These are phyloP conservation scores for Macrophomina phaseolina DNA, from an alignment of 2,329 filamentous ascomycete genomes.

Conservation along the genomic window DNA sequence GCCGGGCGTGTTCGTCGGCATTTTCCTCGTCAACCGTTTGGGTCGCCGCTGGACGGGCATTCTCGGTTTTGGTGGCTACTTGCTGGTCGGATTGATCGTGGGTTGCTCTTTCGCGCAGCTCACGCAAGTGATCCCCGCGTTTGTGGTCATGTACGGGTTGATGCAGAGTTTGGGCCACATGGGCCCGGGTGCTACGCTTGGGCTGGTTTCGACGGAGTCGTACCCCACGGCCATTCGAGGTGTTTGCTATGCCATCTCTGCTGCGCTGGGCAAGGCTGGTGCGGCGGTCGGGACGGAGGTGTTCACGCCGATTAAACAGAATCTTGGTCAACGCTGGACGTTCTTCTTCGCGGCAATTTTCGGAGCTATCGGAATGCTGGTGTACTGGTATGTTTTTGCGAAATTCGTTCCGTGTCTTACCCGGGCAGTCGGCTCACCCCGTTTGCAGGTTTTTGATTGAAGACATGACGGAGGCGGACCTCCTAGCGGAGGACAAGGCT, in stretches of 20 bases:
- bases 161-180: constrained; percentile 58
- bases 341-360: constrained; percentile 59
- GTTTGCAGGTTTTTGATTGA: constrained; percentile 9
- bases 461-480: constrained; percentile 14
- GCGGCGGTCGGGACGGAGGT: constrained; percentile 59
- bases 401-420: not conserved
- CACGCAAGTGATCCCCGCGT: constrained; percentile 57
- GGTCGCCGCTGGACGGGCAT: constrained; percentile 55
- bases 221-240: constrained; percentile 61
- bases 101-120: constrained; percentile 56
- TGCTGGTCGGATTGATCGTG: constrained; percentile 60
- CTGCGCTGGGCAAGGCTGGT: constrained; percentile 58
- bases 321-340: constrained; percentile 57
- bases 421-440: not conserved
- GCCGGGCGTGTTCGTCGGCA: constrained; percentile 58
- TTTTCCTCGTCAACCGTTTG: constrained; percentile 40
- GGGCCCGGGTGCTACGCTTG: constrained; percentile 59
- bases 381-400: constrained; percentile 3
- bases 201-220: constrained; percentile 57
- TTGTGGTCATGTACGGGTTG: constrained; percentile 59
- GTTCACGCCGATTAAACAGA: constrained; percentile 54
- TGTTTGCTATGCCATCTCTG: constrained; percentile 58
- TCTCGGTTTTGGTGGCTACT: constrained; percentile 56
- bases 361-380: constrained; percentile 47
- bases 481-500: constrained; percentile 8